Base-by-base conservation (phyloP, 176 grass and related monocot genomes). In the Oryza meridionalis region DNA sequence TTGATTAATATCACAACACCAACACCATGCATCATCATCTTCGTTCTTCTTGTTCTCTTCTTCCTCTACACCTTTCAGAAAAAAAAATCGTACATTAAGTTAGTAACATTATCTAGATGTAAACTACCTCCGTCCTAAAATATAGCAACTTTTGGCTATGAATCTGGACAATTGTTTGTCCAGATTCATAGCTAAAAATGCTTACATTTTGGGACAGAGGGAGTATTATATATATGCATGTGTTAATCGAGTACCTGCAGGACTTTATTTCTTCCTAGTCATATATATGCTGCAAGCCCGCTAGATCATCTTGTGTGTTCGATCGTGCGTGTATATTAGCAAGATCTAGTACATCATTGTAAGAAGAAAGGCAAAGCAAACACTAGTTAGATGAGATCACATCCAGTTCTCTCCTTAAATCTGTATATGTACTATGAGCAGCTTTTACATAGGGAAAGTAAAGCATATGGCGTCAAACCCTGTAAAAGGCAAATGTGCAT, bases 361-460 rank as follows among this genome's bases (percentile, higher is more conserved):
- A 58, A 58, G 53, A 21, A 58, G 53, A 58, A 58, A 58, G 53
- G 37, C 11, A 67, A 79, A 15, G 40, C 24, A 12, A 73, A 16
- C 70, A 73, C 58, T 59, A n/a, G 19, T 59, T n/a, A 59, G 55
- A 59, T n/a, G 55, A 59, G 55, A 59, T 72, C 70, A 11, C 43
- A n/a, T 42, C 19, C 70, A 49, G 44, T 17, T 43, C 45, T 53
- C 15, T 79, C 67, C 59, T 29, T 67, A 11, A 74, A 31, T 58
- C 6, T 58, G 17, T 42, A 15, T 58, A 49, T 69, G 14, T 70
- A 51, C 29, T 32, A 58, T n/a, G 53, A 84, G 27, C 82, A 77
- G 63, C 62, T 50, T 77, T 84, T 66, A 42, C 44, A 84, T 19
- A 12, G 31, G 72, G 22, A 84, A 32, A 75, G 72, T 47, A 84